phyloP scores from a whole-genome alignment of 1,284 basidiomycete species.

The Caloboletus firmus region DNA sequence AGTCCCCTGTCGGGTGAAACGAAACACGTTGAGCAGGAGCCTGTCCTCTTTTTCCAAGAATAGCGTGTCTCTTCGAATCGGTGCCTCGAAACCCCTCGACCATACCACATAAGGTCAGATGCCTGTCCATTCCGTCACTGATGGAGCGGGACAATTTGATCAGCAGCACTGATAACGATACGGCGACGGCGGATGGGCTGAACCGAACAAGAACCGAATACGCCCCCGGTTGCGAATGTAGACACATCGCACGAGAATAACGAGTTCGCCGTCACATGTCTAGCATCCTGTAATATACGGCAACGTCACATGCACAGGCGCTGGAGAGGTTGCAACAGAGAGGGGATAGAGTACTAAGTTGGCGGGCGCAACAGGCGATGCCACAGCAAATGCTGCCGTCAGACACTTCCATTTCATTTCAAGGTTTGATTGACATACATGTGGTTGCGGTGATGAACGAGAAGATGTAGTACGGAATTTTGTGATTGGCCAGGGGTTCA shows the following conservation, averaged over 20 bases:
- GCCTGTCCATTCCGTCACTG: conserved; percentile 6
- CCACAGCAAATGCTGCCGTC: conserved; percentile 16
- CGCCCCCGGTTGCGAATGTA: background rate
- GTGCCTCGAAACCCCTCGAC: conserved; percentile 7
- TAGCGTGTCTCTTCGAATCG: background rate
- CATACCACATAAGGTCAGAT: conserved; percentile 1
- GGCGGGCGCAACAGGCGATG: conserved; percentile 7
- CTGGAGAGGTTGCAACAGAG: background rate
- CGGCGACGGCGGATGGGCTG: conserved; percentile 1
- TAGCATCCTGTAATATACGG: background rate
- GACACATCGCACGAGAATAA: background rate
- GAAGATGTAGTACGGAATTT: conserved; percentile 4
- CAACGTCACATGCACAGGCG: background rate
- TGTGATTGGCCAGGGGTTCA: conserved; percentile 14
- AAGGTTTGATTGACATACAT: conserved; percentile 30
- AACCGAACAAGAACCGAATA: conserved; percentile 4
- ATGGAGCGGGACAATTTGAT: background rate
- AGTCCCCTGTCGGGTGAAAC: no score
- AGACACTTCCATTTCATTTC: conserved; percentile 30
- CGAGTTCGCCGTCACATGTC: background rate
- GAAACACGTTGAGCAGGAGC: no score
- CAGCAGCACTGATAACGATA: conserved; percentile 15
- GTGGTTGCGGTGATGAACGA: conserved; percentile 22
- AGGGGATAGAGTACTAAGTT: background rate
- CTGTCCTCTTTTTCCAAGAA: background rate